Evolutionary conservation across 345 rosid genomes (phyloP).

Genomic region (Euclidium syriacum): DNA sequence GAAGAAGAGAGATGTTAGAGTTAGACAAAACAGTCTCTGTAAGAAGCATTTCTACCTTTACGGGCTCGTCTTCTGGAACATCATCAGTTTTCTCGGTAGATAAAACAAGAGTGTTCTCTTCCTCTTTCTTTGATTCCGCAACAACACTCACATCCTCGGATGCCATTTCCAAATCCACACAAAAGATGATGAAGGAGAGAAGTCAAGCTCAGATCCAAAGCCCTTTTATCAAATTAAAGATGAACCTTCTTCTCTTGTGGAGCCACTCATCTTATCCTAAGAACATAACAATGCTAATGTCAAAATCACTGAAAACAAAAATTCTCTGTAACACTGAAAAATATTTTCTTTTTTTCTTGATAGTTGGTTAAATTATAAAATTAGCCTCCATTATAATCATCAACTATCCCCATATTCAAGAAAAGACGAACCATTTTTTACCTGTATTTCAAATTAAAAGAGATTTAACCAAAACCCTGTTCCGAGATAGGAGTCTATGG

Average conservation of each 20-base stretch:
- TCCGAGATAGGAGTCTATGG: neutral
- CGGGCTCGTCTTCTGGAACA: conserved; percentile 37
- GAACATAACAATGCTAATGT: conserved; percentile 8
- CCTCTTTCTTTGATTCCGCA: conserved; percentile 27
- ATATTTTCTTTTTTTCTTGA: neutral
- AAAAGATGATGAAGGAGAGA: conserved; percentile 5
- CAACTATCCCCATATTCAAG: neutral
- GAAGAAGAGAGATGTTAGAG: neutral
- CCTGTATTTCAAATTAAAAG: neutral
- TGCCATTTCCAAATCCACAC: conserved; percentile 44
- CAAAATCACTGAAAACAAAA: neutral
- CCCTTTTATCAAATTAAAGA: neutral
- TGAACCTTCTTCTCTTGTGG: conserved; percentile 1
- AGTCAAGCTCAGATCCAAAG: conserved; percentile 20
- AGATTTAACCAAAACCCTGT: neutral
- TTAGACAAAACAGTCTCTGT: neutral
- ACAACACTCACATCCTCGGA: conserved; percentile 42
- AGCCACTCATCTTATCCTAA: conserved; percentile 25
- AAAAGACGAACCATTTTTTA: neutral
- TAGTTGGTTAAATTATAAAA: neutral
- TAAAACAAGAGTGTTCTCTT: conserved; percentile 24
- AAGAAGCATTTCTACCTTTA: conserved; percentile 41
- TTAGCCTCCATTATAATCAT: neutral
- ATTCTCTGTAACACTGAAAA: neutral
- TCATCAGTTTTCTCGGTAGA: conserved; percentile 24